Base-by-base conservation (phyloP, 148 eudicot species). In the Rhododendron ferrugineum region DNA sequence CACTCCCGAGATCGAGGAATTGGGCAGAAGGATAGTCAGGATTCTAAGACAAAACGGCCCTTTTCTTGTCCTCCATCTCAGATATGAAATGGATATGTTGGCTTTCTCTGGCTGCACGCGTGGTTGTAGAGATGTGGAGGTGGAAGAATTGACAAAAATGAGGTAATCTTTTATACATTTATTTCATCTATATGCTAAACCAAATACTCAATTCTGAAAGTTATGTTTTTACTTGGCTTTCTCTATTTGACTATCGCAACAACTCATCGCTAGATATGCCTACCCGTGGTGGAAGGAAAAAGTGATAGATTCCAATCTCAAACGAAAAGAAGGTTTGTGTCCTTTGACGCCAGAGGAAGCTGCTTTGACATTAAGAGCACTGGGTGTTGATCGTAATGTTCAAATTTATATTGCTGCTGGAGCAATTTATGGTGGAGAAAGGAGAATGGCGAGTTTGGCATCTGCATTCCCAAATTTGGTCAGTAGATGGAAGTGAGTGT, bases 221-320 rank as follows among this genome's bases (percentile, higher is more conserved):
- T 36, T 84, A 20, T 81, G 40, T 82, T 82, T 62, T 86, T 77
- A n/a, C 44, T 28, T 73, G 47, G 20, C 22, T 26, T n/a, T 30
- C 37, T 85, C 78, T 36, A 23, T 2, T 40, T 84, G 60, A n/a
- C 64, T 81, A 26, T 83, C 8, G 30, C 70, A 36, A 83, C 56
- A 42, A 22, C 76, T 44, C 49, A 30, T 79, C 20, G 8, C 36
- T 86, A 94, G 97, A 88, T 94, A 94, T 73, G 92, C 95, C 15
- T 94, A 94, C 81, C 94, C 97, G 11, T 94, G 97, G 95, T 94
- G 97, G 95, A 94, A 94, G 91, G 97, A 94, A 79, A 94, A 94
- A 85, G 86, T 86, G 70, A 94, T 92, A 72, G 91, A 94, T 87
- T 93, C 97, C 3, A 89, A 94, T 78, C 78, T 89, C 79, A 94